Conservation (phyloP, 176 grass and related monocot species). For the Themeda triandra region DNA sequence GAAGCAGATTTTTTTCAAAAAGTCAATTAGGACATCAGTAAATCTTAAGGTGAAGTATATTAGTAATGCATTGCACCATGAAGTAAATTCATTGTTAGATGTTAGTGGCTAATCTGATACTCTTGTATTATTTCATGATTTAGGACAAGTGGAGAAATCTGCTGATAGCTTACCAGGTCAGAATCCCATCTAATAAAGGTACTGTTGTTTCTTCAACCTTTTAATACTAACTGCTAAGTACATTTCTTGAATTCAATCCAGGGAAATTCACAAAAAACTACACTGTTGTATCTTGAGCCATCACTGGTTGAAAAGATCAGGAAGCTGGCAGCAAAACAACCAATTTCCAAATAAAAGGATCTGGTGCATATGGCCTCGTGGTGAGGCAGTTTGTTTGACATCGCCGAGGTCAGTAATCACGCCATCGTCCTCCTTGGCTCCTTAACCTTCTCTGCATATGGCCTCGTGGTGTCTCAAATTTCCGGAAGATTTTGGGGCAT, state of each 20-base stretch:
- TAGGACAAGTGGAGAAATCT: conserved; percentile 38
- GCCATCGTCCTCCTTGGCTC: too few relatives aligned
- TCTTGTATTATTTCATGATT: background rate
- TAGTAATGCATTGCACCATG: background rate
- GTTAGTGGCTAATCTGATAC: background rate
- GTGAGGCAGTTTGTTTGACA: too few relatives aligned
- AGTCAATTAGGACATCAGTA: background rate
- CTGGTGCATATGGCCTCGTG: too few relatives aligned
- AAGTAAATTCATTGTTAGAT: conserved; percentile 7
- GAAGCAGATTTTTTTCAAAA: conserved; percentile 2
- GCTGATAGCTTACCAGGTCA: background rate
- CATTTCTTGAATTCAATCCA: background rate
- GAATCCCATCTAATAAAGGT: background rate
- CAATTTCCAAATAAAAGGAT: too few relatives aligned
- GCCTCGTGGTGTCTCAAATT: too few relatives aligned
- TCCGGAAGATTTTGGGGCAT: too few relatives aligned
- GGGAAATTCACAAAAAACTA: background rate
- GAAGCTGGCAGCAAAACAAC: background rate
- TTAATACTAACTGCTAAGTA: background rate
- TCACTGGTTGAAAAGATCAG: conserved; percentile 8
- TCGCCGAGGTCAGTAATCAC: too few relatives aligned
- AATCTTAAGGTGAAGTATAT: conserved; percentile 21
- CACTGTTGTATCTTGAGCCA: background rate
- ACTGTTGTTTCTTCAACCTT: background rate
- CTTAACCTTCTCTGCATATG: too few relatives aligned